Evolutionary conservation across 768 basidiomycete genomes (phyloP), one percentile per base, ranked within the genome.

Genomic region (Glaciozyma antarctica): DNA sequence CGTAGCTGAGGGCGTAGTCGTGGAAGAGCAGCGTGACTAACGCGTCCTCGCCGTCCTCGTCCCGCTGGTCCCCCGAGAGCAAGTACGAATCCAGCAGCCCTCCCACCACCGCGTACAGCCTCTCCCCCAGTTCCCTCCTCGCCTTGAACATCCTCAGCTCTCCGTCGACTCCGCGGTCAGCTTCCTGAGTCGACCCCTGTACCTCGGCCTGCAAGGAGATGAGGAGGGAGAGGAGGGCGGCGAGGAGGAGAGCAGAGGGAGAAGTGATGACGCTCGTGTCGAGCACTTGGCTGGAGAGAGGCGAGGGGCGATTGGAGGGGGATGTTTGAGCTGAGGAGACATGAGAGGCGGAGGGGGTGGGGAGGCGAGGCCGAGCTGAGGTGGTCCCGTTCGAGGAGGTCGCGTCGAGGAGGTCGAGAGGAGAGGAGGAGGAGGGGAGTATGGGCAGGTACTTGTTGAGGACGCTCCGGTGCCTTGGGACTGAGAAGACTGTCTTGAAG

Each of bases 131-230:
- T 10, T 71, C 66, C 16, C 70, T 19, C 38, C 66, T 47, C 26
- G 70, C 70, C 61, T 71, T 71, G 66, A 71, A 71, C 64, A 67
- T 67, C 22, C 70, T 44, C 38, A 71, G 60, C 38, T 71, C 70
- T 41, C 70, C 70, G 26, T 71, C 70, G 45, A 71, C 70, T 26
- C 70, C 70, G 4, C 64, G 63, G 28, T 71, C 70, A 41, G 70
- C 68, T 34, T 71, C 70, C 22, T 71, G 62, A 2, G 68, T 62
- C 19, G 45, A 41, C 28, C 64, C 70, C 19, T 41, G 34, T 26
- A 60, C 45, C 48, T 65, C 70, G 32, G 58, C 52, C 22, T 71
- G 70, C 10, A 71, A 64, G 22, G 70, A 65, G 38, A 71, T 67
- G 44, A 71, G 59, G 62, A 71, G 66, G 5, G 70, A 67, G 12